Base-by-base conservation (phyloP, 495 filamentous ascomycete species). In the Lineolata rhizophorae region DNA sequence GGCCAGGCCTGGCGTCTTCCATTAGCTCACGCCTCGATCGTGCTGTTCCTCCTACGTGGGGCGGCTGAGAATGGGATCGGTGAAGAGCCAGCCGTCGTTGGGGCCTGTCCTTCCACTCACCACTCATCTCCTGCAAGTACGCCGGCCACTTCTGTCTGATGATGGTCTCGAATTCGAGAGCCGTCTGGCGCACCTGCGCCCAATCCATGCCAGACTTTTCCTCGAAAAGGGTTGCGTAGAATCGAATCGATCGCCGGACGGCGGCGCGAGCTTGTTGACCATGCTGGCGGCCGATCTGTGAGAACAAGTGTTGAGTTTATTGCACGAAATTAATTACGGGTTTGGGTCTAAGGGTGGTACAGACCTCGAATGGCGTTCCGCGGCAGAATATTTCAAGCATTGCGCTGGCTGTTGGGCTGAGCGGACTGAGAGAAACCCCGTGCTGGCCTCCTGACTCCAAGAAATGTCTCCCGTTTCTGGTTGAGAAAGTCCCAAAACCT, bases 1-100 rank as follows among this genome's bases (percentile, higher is more conserved):
- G 0, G 72, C 68, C 22, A 76, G 61, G 2, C 61, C 66, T 49
- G 45, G 29, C n/a, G n/a, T n/a, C n/a, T n/a, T n/a, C n/a, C n/a
- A n/a, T n/a, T n/a, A n/a, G n/a, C n/a, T n/a, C 29, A 38, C 36
- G 31, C 34, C 24, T 26, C 40, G 35, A 17, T 38, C 3, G 24
- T 11, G 10, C 22, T 2, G 5, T n/a, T n/a, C n/a, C n/a, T n/a
- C n/a, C n/a, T n/a, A n/a, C n/a, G n/a, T n/a, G n/a, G n/a, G n/a
- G n/a, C n/a, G n/a, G n/a, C n/a, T n/a, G n/a, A n/a, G n/a, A n/a
- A n/a, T n/a, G n/a, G n/a, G n/a, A n/a, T n/a, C n/a, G n/a, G n/a
- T n/a, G n/a, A n/a, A n/a, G n/a, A n/a, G n/a, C 18, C 18, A 22
- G 17, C 15, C 10, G 35, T 12, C n/a, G n/a, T 35, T 14, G 25